These are phyloP conservation scores for Rhizopus microsporus DNA, from an alignment of 371 early-diverging fungal species.

Conservation along the genomic window DNA sequence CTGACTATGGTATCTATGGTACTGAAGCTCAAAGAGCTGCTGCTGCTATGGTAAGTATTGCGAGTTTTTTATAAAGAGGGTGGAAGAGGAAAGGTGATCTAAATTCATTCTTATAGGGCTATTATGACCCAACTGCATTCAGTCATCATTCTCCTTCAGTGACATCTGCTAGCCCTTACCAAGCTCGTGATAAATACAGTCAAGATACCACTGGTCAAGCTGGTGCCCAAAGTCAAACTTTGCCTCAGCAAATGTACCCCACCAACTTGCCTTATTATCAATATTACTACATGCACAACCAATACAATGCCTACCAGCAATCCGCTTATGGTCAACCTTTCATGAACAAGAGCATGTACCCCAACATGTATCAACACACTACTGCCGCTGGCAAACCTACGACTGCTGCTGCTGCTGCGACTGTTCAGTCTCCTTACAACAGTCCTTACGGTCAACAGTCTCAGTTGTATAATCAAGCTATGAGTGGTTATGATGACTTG, in stretches of 20 bases:
- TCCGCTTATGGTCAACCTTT: constrained; percentile 83
- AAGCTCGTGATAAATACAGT: constrained; percentile 37
- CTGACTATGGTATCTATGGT: constrained; percentile 53
- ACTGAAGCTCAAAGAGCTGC: constrained; percentile 51
- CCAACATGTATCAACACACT: constrained; percentile 58
- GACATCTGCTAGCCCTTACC: constrained; percentile 42
- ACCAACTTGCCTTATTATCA: constrained; percentile 64
- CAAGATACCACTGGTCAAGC: constrained; percentile 26
- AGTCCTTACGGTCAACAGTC: constrained; percentile 45
- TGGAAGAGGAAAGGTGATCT: constrained; percentile 24
- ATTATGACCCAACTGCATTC: constrained; percentile 59
- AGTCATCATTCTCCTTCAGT: constrained; percentile 42
- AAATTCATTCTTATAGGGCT: constrained; percentile 35
- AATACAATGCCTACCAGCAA: constrained; percentile 71
- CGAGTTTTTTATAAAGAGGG: neutral
- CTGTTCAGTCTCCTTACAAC: constrained; percentile 23
- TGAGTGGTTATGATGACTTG: constrained; percentile 51
- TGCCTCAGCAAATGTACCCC: constrained; percentile 43
- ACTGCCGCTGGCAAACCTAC: constrained; percentile 28
- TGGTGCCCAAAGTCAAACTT: constrained; percentile 19
- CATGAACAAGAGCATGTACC: constrained; percentile 84
- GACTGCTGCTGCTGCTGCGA: constrained; percentile 17
- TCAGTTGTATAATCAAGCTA: constrained; percentile 46
- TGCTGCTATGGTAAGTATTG: constrained; percentile 45
- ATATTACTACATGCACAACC: constrained; percentile 75